phyloP scores from a whole-genome alignment of 2,329 filamentous ascomycete species.

The Botrytis squamosa region DNA sequence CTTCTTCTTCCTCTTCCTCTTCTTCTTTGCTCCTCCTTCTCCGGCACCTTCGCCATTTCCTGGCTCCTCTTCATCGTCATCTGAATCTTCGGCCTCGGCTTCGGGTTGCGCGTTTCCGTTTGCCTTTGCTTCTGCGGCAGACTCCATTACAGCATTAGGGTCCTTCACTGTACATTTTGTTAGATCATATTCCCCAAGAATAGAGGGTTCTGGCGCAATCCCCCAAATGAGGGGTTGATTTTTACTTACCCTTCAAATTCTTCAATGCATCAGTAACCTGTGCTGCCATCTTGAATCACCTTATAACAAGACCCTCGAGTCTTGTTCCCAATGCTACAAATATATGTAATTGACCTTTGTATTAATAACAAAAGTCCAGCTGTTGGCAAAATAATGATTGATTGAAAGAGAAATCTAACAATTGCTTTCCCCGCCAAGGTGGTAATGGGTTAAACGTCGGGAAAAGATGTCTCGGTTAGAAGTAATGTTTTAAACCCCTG shows the following conservation, averaged over 20 bases:
- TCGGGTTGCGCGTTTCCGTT: conserved; percentile 33
- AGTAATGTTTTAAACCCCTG: not conserved
- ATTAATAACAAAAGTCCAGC: not conserved
- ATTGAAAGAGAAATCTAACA: conserved; percentile 4
- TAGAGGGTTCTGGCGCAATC: conserved; percentile 43
- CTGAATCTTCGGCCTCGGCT: conserved; percentile 48
- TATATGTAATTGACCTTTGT: conserved; percentile 9
- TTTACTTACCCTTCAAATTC: conserved; percentile 72
- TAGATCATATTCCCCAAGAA: conserved; percentile 10
- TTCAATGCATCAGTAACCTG: conserved; percentile 77
- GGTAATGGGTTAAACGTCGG: not conserved
- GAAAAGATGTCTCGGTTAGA: not conserved
- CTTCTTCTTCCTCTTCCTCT: conserved; percentile 72
- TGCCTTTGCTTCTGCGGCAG: conserved; percentile 32
- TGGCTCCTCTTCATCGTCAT: conserved; percentile 50
- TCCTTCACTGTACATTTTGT: conserved; percentile 34
- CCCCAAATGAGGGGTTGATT: conserved; percentile 3
- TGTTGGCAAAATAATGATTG: not conserved
- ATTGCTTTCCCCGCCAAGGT: conserved; percentile 8
- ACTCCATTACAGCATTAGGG: conserved; percentile 35
- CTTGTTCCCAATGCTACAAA: not conserved
- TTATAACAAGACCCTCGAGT: not conserved
- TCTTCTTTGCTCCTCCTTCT: conserved; percentile 53
- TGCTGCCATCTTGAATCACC: conserved; percentile 33
- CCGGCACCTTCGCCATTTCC: conserved; percentile 42